These are phyloP conservation scores for Kwoniella shandongensis DNA, from an alignment of 768 basidiomycete species.

Conservation along the genomic window DNA sequence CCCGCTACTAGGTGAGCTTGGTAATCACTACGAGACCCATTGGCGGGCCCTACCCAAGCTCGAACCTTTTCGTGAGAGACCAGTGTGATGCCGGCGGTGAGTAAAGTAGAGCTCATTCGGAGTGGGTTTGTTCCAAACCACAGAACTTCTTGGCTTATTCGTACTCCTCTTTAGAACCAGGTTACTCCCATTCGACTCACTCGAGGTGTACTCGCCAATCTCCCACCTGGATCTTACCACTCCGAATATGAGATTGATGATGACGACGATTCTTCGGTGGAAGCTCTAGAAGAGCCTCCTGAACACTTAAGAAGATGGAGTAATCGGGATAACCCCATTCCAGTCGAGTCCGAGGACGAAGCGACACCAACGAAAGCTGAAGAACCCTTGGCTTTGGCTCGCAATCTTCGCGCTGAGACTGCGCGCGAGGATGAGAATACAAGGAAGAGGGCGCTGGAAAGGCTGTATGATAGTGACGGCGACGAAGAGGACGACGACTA, in stretches of 20 bases:
- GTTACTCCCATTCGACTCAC: not conserved
- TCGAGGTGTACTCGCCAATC: slow-evolving; percentile 3
- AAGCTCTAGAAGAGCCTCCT: slow-evolving; percentile 10
- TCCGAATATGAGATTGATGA: slow-evolving; percentile 4
- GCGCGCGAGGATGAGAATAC: not conserved
- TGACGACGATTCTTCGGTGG: not conserved
- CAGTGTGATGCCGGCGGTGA: too few species aligned
- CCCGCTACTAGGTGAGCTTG: too few species aligned
- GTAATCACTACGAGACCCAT: too few species aligned
- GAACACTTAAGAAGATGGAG: slow-evolving; percentile 9
- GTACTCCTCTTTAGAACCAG: too few species aligned
- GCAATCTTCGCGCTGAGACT: not conserved
- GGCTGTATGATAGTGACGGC: not conserved
- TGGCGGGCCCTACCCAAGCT: too few species aligned
- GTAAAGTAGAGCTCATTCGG: too few species aligned
- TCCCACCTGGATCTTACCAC: slow-evolving; percentile 15
- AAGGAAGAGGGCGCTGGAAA: not conserved
- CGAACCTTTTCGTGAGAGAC: too few species aligned
- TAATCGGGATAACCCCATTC: slow-evolving; percentile 16
- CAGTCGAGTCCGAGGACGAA: slow-evolving; percentile 13
- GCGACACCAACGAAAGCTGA: too few species aligned
- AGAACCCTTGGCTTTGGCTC: too few species aligned
- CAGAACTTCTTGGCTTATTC: too few species aligned
- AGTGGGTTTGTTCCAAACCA: too few species aligned
- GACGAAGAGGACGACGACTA: not conserved